Conservation (phyloP, 2,329 filamentous ascomycete genomes). For the Amylocarpus encephaloides region DNA sequence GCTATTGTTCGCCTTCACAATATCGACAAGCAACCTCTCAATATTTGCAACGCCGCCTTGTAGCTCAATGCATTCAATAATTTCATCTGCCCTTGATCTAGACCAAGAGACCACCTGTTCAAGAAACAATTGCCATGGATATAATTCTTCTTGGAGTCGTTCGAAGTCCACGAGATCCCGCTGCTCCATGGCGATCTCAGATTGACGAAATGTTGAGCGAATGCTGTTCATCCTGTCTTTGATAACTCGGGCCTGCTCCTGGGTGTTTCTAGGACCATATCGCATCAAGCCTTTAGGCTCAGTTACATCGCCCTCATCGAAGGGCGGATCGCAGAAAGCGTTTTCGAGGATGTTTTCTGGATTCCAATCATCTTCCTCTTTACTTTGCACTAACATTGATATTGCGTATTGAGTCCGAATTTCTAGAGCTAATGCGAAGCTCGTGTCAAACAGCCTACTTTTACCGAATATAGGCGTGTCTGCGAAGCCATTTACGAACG, state of each 20-base stretch:
- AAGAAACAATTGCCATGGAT: conserved; percentile 44
- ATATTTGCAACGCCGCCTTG: conserved; percentile 37
- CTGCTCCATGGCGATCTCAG: conserved; percentile 27
- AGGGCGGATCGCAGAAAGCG: conserved; percentile 35
- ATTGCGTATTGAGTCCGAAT: conserved; percentile 51
- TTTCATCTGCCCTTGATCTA: conserved; percentile 38
- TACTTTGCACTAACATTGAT: conserved; percentile 32
- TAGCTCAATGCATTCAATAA: conserved; percentile 36
- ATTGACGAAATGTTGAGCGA: conserved; percentile 28
- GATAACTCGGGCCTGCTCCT: conserved; percentile 28
- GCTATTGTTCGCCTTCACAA: conserved; percentile 29
- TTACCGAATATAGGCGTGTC: conserved; percentile 27
- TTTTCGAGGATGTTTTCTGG: conserved; percentile 35
- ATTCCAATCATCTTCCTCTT: conserved; percentile 31
- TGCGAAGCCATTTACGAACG: conserved; percentile 32
- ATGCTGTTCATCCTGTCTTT: conserved; percentile 35
- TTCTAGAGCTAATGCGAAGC: conserved; percentile 44
- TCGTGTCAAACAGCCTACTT: conserved; percentile 37
- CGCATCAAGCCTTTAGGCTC: conserved; percentile 26
- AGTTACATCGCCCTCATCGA: conserved; percentile 25
- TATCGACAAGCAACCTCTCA: conserved; percentile 30
- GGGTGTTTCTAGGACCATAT: conserved; percentile 29
- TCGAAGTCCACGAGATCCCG: conserved; percentile 36
- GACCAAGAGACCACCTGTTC: conserved; percentile 41
- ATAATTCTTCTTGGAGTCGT: conserved; percentile 36